Evolutionary conservation across 176 grass and related monocot species (phyloP).

Genomic region (Oryza coarctata): DNA sequence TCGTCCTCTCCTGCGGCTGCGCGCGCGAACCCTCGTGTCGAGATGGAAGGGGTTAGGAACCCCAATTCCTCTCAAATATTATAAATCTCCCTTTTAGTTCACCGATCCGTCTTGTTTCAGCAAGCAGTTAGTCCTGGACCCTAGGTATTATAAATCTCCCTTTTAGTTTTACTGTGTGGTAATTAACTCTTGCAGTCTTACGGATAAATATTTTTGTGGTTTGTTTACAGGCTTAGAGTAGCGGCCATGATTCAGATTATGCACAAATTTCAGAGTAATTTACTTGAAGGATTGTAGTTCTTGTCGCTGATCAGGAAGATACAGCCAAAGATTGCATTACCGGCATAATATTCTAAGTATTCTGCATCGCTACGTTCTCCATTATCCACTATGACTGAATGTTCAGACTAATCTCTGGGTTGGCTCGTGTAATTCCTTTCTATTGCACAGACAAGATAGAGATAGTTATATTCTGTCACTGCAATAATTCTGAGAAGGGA

Average conservation of each 20-base stretch:
- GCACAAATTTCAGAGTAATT: neutral
- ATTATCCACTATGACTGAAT: neutral
- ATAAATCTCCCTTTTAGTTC: too few species aligned
- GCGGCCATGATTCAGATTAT: neutral
- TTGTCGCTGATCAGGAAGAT: neutral
- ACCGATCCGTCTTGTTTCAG: neutral
- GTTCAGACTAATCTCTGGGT: neutral
- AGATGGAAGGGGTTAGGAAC: neutral
- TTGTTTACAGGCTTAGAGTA: neutral
- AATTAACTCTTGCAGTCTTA: neutral
- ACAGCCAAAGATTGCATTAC: neutral
- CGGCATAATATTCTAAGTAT: neutral
- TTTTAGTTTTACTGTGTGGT: too few species aligned
- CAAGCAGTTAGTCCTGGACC: neutral
- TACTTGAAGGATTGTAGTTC: neutral
- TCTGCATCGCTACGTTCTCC: neutral
- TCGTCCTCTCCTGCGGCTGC: neutral
- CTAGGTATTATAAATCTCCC: neutral
- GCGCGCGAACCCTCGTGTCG: neutral
- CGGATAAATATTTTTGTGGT: neutral
- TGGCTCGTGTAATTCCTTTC: neutral
- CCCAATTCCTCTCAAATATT: neutral
- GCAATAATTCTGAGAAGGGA: neutral
- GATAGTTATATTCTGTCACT: neutral
- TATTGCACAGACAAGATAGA: neutral